phyloP scores from a whole-genome alignment of 352 stramenopile species.

The Phytophthora brassicae region DNA sequence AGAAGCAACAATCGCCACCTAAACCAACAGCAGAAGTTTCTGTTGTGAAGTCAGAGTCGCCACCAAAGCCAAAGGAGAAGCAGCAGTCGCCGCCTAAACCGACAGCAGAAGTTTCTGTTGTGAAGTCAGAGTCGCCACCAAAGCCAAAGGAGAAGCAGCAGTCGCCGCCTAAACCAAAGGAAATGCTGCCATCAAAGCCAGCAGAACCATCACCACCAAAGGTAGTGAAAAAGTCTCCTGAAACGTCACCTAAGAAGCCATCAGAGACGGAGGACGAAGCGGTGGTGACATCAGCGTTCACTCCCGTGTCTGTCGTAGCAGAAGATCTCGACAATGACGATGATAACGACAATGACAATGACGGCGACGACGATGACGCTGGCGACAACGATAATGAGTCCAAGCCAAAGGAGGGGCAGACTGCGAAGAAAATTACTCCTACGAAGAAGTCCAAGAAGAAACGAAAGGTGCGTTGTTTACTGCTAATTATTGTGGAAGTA shows the following conservation, averaged over 20 bases:
- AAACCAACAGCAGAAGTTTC: conserved; percentile 3
- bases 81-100: not conserved
- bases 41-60: conserved; percentile 16
- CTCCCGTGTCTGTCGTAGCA: conserved; percentile 29
- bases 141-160: conserved; percentile 12
- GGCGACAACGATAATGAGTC: conserved; percentile 16
- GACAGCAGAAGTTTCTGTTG: not conserved
- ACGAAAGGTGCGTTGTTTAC: conserved; percentile 51
- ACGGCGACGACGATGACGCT: conserved; percentile 2
- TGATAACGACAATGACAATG: conserved; percentile 35
- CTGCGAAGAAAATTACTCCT: conserved; percentile 32
- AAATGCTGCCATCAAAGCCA: conserved; percentile 21
- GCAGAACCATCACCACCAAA: conserved; percentile 5
- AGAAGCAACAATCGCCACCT: conserved; percentile 5
- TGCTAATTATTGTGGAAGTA: conserved; percentile 5
- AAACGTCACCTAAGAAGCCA: conserved; percentile 28
- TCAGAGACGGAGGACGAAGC: conserved; percentile 19
- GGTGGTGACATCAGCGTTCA: conserved; percentile 34
- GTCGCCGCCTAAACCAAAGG: conserved; percentile 14
- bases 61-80: conserved; percentile 16
- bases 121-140: conserved; percentile 19
- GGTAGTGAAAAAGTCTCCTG: conserved; percentile 19
- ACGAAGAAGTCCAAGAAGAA: conserved; percentile 73
- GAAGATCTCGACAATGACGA: conserved; percentile 37
- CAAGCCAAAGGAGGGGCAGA: conserved; percentile 29